Percentiles rank a stretch among this genome's conserved stretches.
Conservation (phyloP, 2,329 filamentous ascomycete species). For the Phaeophleospora eucalypticola region DNA sequence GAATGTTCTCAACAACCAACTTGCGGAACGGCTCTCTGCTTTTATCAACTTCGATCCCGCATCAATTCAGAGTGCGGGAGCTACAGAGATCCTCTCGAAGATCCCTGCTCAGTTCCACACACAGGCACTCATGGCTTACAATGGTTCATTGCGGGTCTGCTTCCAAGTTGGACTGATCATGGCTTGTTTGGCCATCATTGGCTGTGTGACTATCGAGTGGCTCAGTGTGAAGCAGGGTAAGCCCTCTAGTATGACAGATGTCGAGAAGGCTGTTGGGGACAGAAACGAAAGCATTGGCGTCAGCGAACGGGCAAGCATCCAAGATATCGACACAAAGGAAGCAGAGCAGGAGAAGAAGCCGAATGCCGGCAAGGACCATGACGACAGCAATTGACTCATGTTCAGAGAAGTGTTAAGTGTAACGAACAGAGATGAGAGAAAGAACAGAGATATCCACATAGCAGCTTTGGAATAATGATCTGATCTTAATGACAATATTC, state of each 20-base stretch:
- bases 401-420: too few relatives aligned
- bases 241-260: background rate
- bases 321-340: too few relatives aligned
- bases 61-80: conserved; percentile 13
- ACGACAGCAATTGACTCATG: too few relatives aligned
- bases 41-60: conserved; percentile 14
- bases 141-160: conserved; percentile 18
- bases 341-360: too few relatives aligned
- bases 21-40: conserved; percentile 32
- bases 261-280: background rate
- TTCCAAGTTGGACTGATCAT: conserved; percentile 22
- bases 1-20: conserved; percentile 25
- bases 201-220: conserved; percentile 27
- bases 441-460: too few relatives aligned
- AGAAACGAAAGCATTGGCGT: too few relatives aligned
- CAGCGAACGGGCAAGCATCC: too few relatives aligned
- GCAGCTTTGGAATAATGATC: too few relatives aligned
- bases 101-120: conserved; percentile 14
- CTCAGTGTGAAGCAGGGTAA: conserved; percentile 16
- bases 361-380: too few relatives aligned
- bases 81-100: conserved; percentile 18
- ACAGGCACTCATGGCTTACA: conserved; percentile 23
- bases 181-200: conserved; percentile 19
- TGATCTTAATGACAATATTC: too few relatives aligned
- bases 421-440: too few relatives aligned